Evolutionary conservation across 345 rosid genomes (phyloP), one percentile per base, ranked within the genome.

Genomic region (Eutrema heterophyllum): DNA sequence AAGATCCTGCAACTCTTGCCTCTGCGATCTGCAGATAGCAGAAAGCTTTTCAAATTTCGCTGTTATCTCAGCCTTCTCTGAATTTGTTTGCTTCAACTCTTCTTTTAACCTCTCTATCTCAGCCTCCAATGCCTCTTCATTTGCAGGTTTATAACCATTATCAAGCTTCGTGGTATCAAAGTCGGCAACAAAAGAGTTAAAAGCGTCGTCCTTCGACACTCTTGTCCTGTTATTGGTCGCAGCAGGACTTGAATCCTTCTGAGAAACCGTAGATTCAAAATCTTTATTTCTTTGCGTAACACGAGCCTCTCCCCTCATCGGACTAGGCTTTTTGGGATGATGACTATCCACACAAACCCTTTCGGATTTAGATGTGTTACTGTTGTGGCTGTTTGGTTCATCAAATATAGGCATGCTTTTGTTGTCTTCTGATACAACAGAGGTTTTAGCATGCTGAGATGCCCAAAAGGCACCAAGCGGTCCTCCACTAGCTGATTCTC

Each of bases 381-480:
- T 55, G 35, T 27, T 64, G 77, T 73, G 78, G 41, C 80, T 69
- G 57, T 76, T 72, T 68, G 86, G 93, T 75, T 89, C 93, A 75
- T 93, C 96, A 74, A 81, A 84, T 45, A 83, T 83, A 62, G 93
- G 85, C 70, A 71, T 59, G 74, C 57, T 78, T 55, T 77, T 81
- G 26, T 86, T 85, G 16, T 88, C 88, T 79, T 88, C 96, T 58
- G 68, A 71, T 75, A 74, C 33, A 68, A 76, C 68, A 2, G 97
- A 81, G 44, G 81, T 81, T 67, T 81, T 80, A 10, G 97, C 99
- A 43, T 90, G 96, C 72, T 83, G 92, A 51, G 89, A 87, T 27
- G 96, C 84, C 99, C 99, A 95, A 80, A 95, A 95, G 75, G 93
- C 96, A 73, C 99, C 99, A 18, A 88, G 87, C 38, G 81, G 85